phyloP scores from a whole-genome alignment of 2,329 filamentous ascomycete genomes.

The Diaporthe vaccinii region DNA sequence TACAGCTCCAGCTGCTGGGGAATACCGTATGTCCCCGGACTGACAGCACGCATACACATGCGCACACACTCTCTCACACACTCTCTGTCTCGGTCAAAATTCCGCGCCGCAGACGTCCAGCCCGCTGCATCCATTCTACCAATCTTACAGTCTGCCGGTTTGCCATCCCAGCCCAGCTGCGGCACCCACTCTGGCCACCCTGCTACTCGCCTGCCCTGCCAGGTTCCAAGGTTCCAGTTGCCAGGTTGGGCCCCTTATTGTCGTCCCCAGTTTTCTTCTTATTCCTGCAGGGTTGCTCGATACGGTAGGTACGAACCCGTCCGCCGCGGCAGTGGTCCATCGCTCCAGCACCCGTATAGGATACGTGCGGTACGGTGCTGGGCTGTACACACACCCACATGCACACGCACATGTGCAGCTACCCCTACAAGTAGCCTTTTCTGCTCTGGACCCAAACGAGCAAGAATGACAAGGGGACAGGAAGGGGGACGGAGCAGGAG shows the following conservation, averaged over 20 bases:
- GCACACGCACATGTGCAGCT: constrained; percentile 21
- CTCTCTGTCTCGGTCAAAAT: not conserved
- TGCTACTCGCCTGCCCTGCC: constrained; percentile 11
- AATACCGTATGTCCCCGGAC: not conserved
- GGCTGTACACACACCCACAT: not conserved
- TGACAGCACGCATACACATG: not conserved
- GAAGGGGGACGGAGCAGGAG: constrained; percentile 1
- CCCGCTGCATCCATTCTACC: not conserved
- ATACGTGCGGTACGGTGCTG: constrained; percentile 18
- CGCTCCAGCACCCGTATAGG: not conserved
- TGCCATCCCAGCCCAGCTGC: not conserved
- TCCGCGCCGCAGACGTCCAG: not conserved
- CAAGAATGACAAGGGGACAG: constrained; percentile 12
- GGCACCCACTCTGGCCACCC: not conserved
- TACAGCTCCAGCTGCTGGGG: constrained; percentile 7
- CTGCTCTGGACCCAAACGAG: not conserved
- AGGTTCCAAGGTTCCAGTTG: constrained; percentile 19
- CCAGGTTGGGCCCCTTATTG: constrained; percentile 25
- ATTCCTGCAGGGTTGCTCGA: constrained; percentile 25
- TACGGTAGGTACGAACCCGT: constrained; percentile 26
- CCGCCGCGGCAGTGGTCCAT: constrained; percentile 11
- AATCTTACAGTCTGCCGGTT: not conserved
- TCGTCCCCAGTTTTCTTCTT: constrained; percentile 21
- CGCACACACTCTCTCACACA: not conserved
- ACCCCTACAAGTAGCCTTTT: constrained; percentile 20